These are phyloP conservation scores for Biancaea sappan DNA, from an alignment of 306 rosid species.

Conservation along the genomic window DNA sequence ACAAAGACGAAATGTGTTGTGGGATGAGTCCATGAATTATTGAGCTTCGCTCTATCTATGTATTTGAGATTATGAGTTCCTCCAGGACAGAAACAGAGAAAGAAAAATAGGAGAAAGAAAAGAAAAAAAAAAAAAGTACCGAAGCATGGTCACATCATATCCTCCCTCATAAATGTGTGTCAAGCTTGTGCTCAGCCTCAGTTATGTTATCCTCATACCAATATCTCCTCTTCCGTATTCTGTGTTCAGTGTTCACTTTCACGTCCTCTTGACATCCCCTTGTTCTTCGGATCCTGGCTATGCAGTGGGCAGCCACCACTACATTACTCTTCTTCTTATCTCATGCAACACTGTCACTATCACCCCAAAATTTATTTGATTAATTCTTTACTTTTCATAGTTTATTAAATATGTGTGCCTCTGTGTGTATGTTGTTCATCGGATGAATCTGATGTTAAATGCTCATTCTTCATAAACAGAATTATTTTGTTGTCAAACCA, in stretches of 20 bases:
- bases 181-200: not conserved
- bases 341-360: not conserved
- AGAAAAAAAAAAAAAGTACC: not conserved
- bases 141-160: not conserved
- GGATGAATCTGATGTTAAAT: no score
- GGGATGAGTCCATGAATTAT: not conserved
- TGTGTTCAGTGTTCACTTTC: not conserved
- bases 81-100: not conserved
- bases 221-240: not conserved
- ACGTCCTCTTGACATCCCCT: not conserved
- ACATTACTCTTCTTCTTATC: not conserved
- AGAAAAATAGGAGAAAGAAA: not conserved
- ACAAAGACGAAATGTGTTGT: not conserved
- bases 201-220: not conserved
- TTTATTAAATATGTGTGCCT: no score
- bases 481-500: no score
- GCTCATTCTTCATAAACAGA: no score
- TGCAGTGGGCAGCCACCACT: not conserved
- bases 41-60: not conserved
- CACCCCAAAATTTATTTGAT: not conserved
- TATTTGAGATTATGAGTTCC: not conserved
- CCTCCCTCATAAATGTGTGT: not conserved
- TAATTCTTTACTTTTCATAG: no score
- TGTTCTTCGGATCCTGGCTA: not conserved
- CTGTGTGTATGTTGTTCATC: no score